Percentiles rank a stretch among this genome's conserved stretches.
Evolutionary conservation across 75 land plant species (phyloP).

Genomic region (Pinus albicaulis): DNA sequence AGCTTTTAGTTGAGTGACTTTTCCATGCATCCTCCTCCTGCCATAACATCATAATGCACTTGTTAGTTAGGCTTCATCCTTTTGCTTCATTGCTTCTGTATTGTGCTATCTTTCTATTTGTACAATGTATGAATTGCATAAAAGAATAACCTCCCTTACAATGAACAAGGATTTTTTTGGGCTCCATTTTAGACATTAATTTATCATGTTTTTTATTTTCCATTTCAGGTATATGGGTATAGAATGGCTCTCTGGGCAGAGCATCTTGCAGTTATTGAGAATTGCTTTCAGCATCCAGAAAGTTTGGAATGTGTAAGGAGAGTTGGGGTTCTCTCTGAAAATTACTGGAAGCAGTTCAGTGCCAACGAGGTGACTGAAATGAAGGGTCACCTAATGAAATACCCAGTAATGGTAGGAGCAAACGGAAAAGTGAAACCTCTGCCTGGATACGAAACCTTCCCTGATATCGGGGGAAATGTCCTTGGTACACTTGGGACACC

Average conservation of each 20-base stretch:
- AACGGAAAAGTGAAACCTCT: slow-evolving; percentile 60
- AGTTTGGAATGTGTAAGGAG: slow-evolving; percentile 62
- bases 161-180: neutral
- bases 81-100: neutral
- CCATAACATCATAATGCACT: neutral
- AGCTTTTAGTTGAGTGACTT: neutral
- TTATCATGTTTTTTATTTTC: neutral
- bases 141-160: neutral
- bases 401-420: slow-evolving; percentile 62
- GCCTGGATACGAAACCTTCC: slow-evolving; percentile 58
- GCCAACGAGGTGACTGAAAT: slow-evolving; percentile 59
- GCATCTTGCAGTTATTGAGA: slow-evolving; percentile 57
- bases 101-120: neutral
- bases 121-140: neutral
- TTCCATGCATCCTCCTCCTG: neutral
- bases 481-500: slow-evolving; percentile 54
- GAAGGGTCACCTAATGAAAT: slow-evolving; percentile 69
- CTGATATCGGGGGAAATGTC: slow-evolving; percentile 77
- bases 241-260: slow-evolving; percentile 85
- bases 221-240: slow-evolving; percentile 65
- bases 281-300: slow-evolving; percentile 53
- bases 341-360: slow-evolving; percentile 63
- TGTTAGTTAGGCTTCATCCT: neutral
- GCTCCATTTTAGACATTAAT: neutral
- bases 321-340: slow-evolving; percentile 40